Base-by-base conservation (phyloP, 208 protist genomes). In the Trypanosoma avium region DNA sequence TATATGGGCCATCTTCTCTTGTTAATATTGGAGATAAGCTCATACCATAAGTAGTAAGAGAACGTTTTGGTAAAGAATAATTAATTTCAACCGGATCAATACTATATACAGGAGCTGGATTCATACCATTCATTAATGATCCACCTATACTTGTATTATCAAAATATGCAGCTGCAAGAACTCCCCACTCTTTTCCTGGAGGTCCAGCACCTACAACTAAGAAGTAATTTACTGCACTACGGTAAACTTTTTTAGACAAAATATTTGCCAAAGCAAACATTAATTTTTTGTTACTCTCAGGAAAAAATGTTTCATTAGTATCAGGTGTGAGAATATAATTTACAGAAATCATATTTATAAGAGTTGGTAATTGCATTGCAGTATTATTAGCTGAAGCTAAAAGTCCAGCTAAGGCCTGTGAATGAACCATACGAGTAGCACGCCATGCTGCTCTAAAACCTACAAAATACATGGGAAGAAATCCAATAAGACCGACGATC, bases 381-480 rank as follows among this genome's bases (percentile, higher is more conserved):
- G 77, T 73, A 50, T 68, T 82, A 35, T 83, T 70, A 38, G 77
- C 74, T 45, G 81, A 73, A 45, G 77, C 67, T 21, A 72, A 62
- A n/a, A 82, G 68, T 22, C 71, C 65, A 33, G 73, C 75, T 59
- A 81, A 77, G 4, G 77, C 70, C 45, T 84, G 74, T n/a, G 61
- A 63, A 47, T 79, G 72, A 24, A 87, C 52, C 59, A 73, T 71
- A 17, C 66, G 68, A 0, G 72, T 87, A 4, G 77, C 80, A 32
- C 47, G 55, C 10, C 56, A 55, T 62, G 82, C 82, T 22, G 67
- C 75, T 12, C 43, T 29, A 54, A 81, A 66, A 58, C 75, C 67
- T 26, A 81, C 58, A 36, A 87, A 73, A 73, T 81, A 87, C 49
- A 84, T 79, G 32, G 81, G 81, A 5, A 84, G 63, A 64, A 87